Conservation (phyloP, 257 asterid species). For the Fraxinus cuspidata region DNA sequence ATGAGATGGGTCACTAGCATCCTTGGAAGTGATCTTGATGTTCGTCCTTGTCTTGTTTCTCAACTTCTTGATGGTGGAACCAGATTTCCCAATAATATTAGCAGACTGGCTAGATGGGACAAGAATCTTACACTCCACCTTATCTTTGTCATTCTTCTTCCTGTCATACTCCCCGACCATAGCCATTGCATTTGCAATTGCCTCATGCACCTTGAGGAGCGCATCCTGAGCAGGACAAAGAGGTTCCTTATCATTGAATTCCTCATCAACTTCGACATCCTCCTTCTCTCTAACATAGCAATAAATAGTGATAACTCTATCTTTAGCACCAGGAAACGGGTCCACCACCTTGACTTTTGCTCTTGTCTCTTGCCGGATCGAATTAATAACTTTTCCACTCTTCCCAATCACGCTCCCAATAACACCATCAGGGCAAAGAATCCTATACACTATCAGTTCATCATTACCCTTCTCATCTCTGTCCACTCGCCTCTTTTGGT, state of each 20-base stretch:
- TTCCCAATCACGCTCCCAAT: conserved; percentile 97
- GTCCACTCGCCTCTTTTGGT: conserved; percentile 73
- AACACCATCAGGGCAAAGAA: conserved; percentile 71
- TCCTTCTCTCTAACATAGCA: conserved; percentile 77
- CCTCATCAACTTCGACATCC: conserved; percentile 70
- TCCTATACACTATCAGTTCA: conserved; percentile 73
- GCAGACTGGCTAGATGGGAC: conserved; percentile 95
- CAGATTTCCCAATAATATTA: conserved; percentile 89
- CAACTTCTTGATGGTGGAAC: conserved; percentile 74
- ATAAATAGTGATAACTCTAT: conserved; percentile 72
- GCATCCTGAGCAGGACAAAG: conserved; percentile 94
- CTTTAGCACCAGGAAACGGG: conserved; percentile 83
- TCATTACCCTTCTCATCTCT: conserved; percentile 63
- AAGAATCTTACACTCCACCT: conserved; percentile 82
- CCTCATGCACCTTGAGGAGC: conserved; percentile 71
- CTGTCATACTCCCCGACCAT: conserved; percentile 62
- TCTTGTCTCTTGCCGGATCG: conserved; percentile 73
- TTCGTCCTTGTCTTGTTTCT: conserved; percentile 69
- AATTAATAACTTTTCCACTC: conserved; percentile 89
- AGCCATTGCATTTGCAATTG: conserved; percentile 72
- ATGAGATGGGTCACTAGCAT: conserved; percentile 74
- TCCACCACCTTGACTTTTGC: conserved; percentile 96
- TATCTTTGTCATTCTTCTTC: conserved; percentile 51
- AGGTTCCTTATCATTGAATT: conserved; percentile 56
- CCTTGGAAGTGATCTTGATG: conserved; percentile 70